Evolutionary conservation across 1,284 basidiomycete species (phyloP).

Genomic region (Naganishia liquefaciens): DNA sequence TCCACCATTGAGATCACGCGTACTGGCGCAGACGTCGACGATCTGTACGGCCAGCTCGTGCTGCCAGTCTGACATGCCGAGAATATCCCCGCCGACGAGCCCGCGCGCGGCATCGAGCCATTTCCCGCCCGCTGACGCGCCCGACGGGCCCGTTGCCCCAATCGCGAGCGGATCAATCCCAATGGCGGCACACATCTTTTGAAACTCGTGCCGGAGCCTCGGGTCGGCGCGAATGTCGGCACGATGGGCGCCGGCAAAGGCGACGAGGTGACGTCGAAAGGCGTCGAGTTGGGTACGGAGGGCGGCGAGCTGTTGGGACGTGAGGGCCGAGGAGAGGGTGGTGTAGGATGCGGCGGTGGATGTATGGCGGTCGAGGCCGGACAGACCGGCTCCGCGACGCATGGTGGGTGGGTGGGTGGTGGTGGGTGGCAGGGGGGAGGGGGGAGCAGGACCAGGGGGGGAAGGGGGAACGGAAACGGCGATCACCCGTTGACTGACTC

Average conservation of each 20-base stretch:
- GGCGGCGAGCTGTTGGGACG: constrained; percentile 70
- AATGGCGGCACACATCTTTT: constrained; percentile 92
- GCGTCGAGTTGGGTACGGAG: constrained; percentile 79
- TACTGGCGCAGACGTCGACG: constrained; percentile 91
- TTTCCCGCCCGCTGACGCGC: constrained; percentile 37
- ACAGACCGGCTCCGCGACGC: constrained; percentile 58
- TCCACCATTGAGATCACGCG: constrained; percentile 84
- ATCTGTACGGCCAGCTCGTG: constrained; percentile 95
- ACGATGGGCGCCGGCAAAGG: constrained; percentile 81
- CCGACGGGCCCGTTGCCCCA: constrained; percentile 25
- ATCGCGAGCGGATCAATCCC: constrained; percentile 93
- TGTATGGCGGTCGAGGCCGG: constrained; percentile 55
- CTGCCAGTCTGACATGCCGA: constrained; percentile 88
- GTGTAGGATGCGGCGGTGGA: constrained; percentile 63
- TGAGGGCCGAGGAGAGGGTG: constrained; percentile 75
- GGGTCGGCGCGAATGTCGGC: constrained; percentile 83
- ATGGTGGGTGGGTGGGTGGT: constrained; percentile 41
- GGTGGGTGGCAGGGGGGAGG: background rate
- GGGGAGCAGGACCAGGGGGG: background rate
- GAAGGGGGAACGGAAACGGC: background rate
- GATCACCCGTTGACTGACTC: background rate
- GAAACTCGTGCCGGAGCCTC: constrained; percentile 85
- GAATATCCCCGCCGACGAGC: constrained; percentile 82
- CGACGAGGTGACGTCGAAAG: constrained; percentile 76
- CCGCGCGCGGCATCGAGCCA: constrained; percentile 61